Evolutionary conservation across 2,329 filamentous ascomycete species (phyloP), one percentile per base, ranked within the genome.

Genomic region (Colletotrichum horii): DNA sequence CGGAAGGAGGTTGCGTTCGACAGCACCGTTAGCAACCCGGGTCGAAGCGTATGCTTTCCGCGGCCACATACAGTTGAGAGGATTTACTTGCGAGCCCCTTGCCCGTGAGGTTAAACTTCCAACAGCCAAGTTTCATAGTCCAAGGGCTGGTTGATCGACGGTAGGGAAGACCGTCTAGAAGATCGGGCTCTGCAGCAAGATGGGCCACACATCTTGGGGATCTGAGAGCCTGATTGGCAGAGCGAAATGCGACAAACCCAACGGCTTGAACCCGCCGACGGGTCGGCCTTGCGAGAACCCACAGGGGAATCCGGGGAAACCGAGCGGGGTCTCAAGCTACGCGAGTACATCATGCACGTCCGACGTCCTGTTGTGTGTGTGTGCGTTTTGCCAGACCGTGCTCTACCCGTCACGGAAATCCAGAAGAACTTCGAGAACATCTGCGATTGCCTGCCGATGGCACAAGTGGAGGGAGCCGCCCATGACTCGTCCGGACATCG

Each of bases 41-140:
- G 32, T 58, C 34, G 22, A 36, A 58, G 64, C 64, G 16, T 65
- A 43, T 24, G 61, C 64, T 69, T 65, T 58, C 58, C 48, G 48
- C 48, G 22, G 43, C n/a, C 34, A 58, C 19, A 52, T n/a, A 22
- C 26, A 30, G 56, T 55, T 6, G 66, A 26, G 22, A 65, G 58
- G 58, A 1, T 60, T 38, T 69, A 65, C 70, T 68, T 65, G 48
- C 48, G 65, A 76, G 43, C 15, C 34, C 65, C 64, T 65, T 67
- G 48, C 34, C 68, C 26, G 28, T 32, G 34, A 73, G 60, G 34
- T 69, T 74, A 24, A 55, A 69, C 74, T 69, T 74, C 74, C 64
- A 76, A 69, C 74, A 61, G 58, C 58, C 70, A 76, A 69, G 64
- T 69, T 75, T 73, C 74, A 76, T 16, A 76, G 28, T 68, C 48